Evolutionary conservation across 164 flowering plant genomes (phyloP), one percentile per base, ranked within the genome.

Genomic region (Umbilicus rupestris): DNA sequence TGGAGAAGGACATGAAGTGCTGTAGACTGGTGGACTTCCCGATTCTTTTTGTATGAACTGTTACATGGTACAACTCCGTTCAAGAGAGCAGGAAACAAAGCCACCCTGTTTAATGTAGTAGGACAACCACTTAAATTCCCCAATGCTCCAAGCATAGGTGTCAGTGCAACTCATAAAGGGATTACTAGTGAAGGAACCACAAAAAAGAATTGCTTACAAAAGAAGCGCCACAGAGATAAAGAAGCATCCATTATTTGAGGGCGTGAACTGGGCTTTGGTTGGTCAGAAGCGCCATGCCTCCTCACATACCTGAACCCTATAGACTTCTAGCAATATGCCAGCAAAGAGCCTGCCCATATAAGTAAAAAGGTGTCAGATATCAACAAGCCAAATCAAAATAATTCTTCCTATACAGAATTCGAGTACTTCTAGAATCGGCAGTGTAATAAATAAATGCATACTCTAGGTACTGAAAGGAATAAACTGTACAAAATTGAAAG

Each of bases 291-390:
- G 16, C 59, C 28, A 52, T 24, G 59, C 59, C 59, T 11, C 59
- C 59, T 24, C 59, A 24, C 59, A 52, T 52, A 52, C 59, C 59
- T 26, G 59, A n/a, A 52, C 20, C 59, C 59, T 24, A 31, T 52
- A 26, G 59, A 52, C 31, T 52, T 52, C 59, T 52, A 30, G 31
- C 59, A 52, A 6, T 52, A 52, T 52, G 59, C 59, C 59, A 52
- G 59, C 59, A 52, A 26, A 26, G 59, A 52, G 59, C 59, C 55
- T 49, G 55, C 55, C 8, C 55, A 49, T 49, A 12, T 49, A 5
- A 22, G 55, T 22, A 49, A 49, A 28, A 49, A 49, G 28, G 55
- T 49, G 24, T 28, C 20, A 12, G 55, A 49, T 8, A 28, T 49
- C 26, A 49, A 22, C 55, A 49, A 49, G 24, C 1, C 55, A 8